Base-by-base conservation (phyloP, 345 rosid species). In the Arabidopsis thaliana region DNA sequence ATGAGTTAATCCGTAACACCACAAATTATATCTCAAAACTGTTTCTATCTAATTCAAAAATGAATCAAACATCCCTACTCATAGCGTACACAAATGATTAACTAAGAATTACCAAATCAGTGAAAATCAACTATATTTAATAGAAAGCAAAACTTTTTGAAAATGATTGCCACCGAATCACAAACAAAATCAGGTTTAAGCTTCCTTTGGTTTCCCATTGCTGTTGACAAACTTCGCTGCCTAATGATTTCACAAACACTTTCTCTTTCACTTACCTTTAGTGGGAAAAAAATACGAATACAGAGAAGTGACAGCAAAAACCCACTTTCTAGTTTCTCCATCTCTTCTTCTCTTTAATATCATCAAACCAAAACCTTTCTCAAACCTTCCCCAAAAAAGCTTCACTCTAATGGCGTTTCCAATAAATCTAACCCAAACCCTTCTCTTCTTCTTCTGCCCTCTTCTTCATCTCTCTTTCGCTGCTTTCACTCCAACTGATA, bases 401-500 rank as follows among this genome's bases (percentile, higher is more conserved):
- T 65, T 14, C 3, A 13, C 71, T 61, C 55, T 60, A 67, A 79
- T 79, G 82, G 78, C 78, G 82, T 59, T 45, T 60, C 59, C 23
- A 28, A 48, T 0, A 36, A 51, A 50, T 30, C 71, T 45, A 28
- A 45, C 37, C 33, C 66, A 85, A 55, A 59, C 25, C 51, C 62
- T 80, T 45, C 74, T 84, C 32, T 78, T 56, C 45, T 36, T 83
- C 71, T 46, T 50, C 46, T 41, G 80, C 58, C 67, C 76, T 65
- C 59, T 82, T 44, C 8, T 71, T 16, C 65, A 60, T 2, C 73
- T 10, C 28, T 65, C 67, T 24, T 63, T 85, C 41, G 9, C 82
- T 8, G 67, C 86, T 71, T 95, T 87, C 83, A 57, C 82, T 69
- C 99, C 99, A 32, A 0, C 80, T 3, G 91, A 95, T 78, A 86